Conservation (phyloP, 768 basidiomycete species). For the Suillus subaureus region DNA sequence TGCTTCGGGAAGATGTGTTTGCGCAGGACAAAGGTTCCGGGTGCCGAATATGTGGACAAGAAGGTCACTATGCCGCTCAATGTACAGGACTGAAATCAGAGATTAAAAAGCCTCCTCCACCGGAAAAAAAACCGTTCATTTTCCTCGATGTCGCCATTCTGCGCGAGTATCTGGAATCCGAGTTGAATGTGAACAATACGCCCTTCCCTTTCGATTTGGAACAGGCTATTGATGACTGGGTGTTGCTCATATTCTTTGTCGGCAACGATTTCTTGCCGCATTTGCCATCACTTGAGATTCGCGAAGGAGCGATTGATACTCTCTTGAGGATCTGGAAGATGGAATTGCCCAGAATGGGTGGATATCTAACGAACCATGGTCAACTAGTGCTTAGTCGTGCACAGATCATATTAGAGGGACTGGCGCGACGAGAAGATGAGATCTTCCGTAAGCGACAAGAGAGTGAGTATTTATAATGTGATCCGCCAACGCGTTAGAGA, state of each 20-base stretch:
- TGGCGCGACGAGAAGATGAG: conserved; percentile 93
- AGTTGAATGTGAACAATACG: conserved; percentile 79
- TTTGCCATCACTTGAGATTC: conserved; percentile 96
- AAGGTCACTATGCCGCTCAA: conserved; percentile 93
- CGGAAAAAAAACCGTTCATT: conserved; percentile 90
- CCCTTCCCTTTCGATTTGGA: conserved; percentile 92
- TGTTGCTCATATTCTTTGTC: conserved; percentile 99
- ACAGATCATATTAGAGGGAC: conserved; percentile 93
- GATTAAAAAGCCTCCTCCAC: conserved; percentile 57
- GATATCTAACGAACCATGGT: conserved; percentile 94
- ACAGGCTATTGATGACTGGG: conserved; percentile 99
- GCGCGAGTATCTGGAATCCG: conserved; percentile 97
- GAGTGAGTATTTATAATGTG: conserved; percentile 56
- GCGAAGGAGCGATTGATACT: conserved; percentile 98
- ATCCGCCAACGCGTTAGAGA: conserved; percentile 15
- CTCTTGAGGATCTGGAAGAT: conserved; percentile 94
- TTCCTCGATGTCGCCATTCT: conserved; percentile 96
- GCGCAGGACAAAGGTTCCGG: conserved; percentile 75
- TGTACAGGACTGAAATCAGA: conserved; percentile 83
- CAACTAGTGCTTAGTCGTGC: conserved; percentile 81
- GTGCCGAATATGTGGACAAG: conserved; percentile 92
- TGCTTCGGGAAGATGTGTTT: conserved; percentile 98
- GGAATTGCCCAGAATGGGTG: conserved; percentile 94
- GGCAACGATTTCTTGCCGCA: conserved; percentile 98
- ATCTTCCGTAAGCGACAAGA: conserved; percentile 93